Base-by-base conservation (phyloP, 768 basidiomycete genomes). In the Boletus tylopilopsis region DNA sequence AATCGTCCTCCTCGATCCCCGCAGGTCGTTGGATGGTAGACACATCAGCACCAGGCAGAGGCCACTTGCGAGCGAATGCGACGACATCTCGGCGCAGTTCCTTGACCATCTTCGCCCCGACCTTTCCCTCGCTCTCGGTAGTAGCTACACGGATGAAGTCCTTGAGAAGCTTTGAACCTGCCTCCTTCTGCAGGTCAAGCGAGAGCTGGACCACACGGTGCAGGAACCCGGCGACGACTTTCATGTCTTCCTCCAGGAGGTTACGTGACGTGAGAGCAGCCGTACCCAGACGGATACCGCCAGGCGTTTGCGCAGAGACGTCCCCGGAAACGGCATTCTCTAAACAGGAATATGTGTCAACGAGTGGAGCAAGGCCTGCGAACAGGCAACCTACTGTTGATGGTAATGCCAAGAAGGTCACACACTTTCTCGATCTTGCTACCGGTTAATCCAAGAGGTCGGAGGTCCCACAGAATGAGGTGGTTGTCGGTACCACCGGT, bases 361-460 rank as follows among this genome's bases (percentile, higher is more conserved):
- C 21, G 16, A n/a, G 10, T 30, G 49, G 42, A 39, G 56, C 15
- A 41, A 43, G 21, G 3, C 34, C 16, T 33, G 32, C 5, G 24
- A 42, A 46, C 13, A 22, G 41, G 29, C 3, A 25, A 71, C 87
- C 60, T 58, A 91, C 90, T 93, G 76, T 94, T 93, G 72, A 97
- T 92, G 27, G 94, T 97, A 68, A 98, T 96, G 50, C 92, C 92
- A 69, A 92, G 83, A 43, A 96, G 78, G 68, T 98, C 95, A 70
- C 96, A 96, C 59, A 99, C 82, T 78, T 96, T 97, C 78, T 97
- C 95, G 50, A 99, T 84, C 73, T 98, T 98, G 76, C 86, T 90
- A 42, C 96, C 96, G n/a, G 96, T 97, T 66, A 98, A 74, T 42
- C 91, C 89, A 55, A 96, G 78, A 25, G 96, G 96, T 30, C 96